Evolutionary conservation across 306 rosid species (phyloP), one percentile per base, ranked within the genome.

Genomic region (Prunus mira): DNA sequence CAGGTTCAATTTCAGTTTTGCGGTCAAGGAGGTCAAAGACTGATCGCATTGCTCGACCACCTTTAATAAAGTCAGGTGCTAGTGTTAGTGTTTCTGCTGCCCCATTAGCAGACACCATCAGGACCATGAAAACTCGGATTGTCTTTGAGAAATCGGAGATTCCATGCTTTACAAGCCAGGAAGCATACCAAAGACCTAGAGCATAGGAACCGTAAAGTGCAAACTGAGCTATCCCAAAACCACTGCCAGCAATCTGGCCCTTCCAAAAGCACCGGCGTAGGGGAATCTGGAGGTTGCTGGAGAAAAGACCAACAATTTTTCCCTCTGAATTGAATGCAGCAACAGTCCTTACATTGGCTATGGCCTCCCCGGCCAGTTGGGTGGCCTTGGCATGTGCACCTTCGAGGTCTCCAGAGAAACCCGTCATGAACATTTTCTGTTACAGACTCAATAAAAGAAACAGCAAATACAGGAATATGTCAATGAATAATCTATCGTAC

Each of bases 11-110:
- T 82, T 95, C 99, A 30, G 99, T 92, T 81, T 92, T 86, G 0
- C 99, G 93, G 84, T 95, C 99, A 7, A 95, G 97, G 74, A 95
- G 99, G 13, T 93, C 90, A 60, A 95, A 95, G 46, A 95, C 99
- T n/a, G 99, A 95, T 72, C 76, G 82, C 99, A 95, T 92, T 63
- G 99, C 99, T 63, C 88, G 85, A 30, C 98, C 99, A 71, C 99
- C 99, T 85, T 95, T 95, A 78, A 95, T 90, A 66, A 95, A 95
- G 81, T 95, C 99, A 34, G 99, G 99, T 82, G 99, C 99, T n/a
- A 95, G 78, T 30, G 99, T 95, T 41, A 95, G 74, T 50, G 99
- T 95, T 82, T 95, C 99, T 9, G 99, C 99, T 54, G 99, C 99
- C 19, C 99, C 99, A 45, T 95, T 95, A 49, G 97, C 98, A 10